These are phyloP conservation scores for Aspergillus saccharolyticus DNA, from an alignment of 495 filamentous ascomycete species.

Conservation along the genomic window DNA sequence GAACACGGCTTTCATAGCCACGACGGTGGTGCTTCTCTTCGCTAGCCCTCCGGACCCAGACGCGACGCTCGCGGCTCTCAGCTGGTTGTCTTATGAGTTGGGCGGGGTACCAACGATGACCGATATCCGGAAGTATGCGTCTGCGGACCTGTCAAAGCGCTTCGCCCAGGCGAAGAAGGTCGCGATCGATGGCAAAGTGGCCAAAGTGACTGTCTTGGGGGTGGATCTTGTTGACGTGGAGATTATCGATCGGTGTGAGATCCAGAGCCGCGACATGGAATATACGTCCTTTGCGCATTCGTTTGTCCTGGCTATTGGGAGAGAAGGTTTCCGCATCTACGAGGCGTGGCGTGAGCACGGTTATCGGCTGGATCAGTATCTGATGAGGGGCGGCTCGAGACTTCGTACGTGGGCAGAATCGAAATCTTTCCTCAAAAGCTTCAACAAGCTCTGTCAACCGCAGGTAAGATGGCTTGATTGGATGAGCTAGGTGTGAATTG, in stretches of 20 bases:
- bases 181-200: not conserved
- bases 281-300: not conserved
- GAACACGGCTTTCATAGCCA: not conserved
- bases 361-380: not conserved
- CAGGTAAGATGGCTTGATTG: not conserved
- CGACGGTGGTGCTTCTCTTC: not conserved
- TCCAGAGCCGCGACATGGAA: not conserved
- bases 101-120: not conserved
- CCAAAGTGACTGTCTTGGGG: conserved; percentile 7
- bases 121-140: not conserved
- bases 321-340: not conserved
- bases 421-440: not conserved
- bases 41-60: not conserved
- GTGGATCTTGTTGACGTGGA: conserved; percentile 9
- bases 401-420: not conserved
- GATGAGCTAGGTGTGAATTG: not conserved
- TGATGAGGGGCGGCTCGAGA: not conserved
- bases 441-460: not conserved
- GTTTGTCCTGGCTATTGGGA: not conserved
- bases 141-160: not conserved
- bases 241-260: not conserved
- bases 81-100: too few relatives aligned
- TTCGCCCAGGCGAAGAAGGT: not conserved
- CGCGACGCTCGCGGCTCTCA: not conserved
- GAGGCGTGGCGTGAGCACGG: too few relatives aligned